Percentiles rank a stretch among this genome's conserved stretches.
Conservation (phyloP, 176 grass and related monocot genomes). For the Oryza officinalis region DNA sequence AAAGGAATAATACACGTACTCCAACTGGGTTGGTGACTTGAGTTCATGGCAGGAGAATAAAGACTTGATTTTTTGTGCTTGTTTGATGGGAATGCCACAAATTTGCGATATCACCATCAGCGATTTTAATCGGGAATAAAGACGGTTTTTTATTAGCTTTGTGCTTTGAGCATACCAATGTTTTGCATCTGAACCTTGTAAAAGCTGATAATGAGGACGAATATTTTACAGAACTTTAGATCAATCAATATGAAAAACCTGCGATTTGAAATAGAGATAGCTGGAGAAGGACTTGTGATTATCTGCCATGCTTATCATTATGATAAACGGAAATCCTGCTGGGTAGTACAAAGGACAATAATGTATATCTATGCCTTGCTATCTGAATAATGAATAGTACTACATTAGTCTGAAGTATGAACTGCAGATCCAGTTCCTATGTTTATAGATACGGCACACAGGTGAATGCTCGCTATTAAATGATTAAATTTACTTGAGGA, state of each 20-base stretch:
- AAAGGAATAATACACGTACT: slow-evolving; percentile 5
- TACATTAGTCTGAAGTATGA: background rate
- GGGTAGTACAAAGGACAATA: background rate
- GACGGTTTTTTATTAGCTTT: slow-evolving; percentile 2
- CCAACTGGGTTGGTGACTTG: slow-evolving; percentile 4
- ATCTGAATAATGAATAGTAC: slow-evolving; percentile 12
- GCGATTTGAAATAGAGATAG: background rate
- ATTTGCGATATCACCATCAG: slow-evolving; percentile 4
- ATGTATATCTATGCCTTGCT: background rate
- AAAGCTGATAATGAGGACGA: slow-evolving; percentile 3
- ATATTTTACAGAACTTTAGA: slow-evolving; percentile 7
- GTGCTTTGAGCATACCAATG: slow-evolving; percentile 2
- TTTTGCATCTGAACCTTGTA: slow-evolving; percentile 12
- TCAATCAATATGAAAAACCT: slow-evolving; percentile 14
- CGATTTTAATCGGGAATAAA: slow-evolving; percentile 29
- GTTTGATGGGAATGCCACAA: background rate
- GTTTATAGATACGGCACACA: background rate
- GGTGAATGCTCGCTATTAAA: background rate
- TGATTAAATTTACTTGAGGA: slow-evolving; percentile 19
- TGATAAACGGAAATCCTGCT: slow-evolving; percentile 3
- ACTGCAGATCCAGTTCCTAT: background rate
- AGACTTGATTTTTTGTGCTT: slow-evolving; percentile 8
- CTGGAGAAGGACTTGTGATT: slow-evolving; percentile 22
- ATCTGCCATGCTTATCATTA: slow-evolving; percentile 3
- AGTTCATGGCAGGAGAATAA: slow-evolving; percentile 15